phyloP scores from a whole-genome alignment of 257 asterid species.

The Solanum sejunctum region DNA sequence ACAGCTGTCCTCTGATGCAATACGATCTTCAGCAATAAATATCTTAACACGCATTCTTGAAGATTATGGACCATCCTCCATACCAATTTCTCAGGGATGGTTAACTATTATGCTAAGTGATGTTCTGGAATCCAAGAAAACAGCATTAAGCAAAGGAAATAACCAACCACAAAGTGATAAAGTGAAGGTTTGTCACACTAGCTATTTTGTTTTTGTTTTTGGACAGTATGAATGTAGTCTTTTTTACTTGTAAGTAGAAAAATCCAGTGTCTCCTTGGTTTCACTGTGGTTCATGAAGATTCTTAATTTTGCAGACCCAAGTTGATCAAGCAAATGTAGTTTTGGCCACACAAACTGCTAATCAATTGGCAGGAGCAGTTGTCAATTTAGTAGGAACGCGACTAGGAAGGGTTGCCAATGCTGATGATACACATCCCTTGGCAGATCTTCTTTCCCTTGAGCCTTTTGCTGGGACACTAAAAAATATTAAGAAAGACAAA shows the following conservation, averaged over 20 bases:
- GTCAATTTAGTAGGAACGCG: slow-evolving; percentile 86
- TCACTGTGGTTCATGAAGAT: slow-evolving; percentile 5
- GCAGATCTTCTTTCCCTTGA: slow-evolving; percentile 73
- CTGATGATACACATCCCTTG: slow-evolving; percentile 64
- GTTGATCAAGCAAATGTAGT: slow-evolving; percentile 72
- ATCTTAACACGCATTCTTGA: slow-evolving; percentile 85
- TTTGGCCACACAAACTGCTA: slow-evolving; percentile 75
- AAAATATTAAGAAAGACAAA: slow-evolving; percentile 71
- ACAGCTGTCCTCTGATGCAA: slow-evolving; percentile 44
- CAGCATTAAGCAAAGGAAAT: slow-evolving; percentile 42
- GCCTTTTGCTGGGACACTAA: slow-evolving; percentile 67
- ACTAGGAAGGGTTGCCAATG: slow-evolving; percentile 49
- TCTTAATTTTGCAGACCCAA: slow-evolving; percentile 67
- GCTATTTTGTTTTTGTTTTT: not conserved
- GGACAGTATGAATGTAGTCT: not conserved
- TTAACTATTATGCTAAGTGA: slow-evolving; percentile 64
- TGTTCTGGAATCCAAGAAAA: slow-evolving; percentile 53
- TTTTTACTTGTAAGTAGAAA: not conserved
- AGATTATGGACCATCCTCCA: slow-evolving; percentile 89
- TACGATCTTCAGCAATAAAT: slow-evolving; percentile 71
- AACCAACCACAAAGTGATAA: slow-evolving; percentile 50
- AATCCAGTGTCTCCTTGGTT: not conserved
- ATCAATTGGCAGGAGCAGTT: slow-evolving; percentile 75
- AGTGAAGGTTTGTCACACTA: slow-evolving; percentile 57
- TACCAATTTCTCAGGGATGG: slow-evolving; percentile 98